Base-by-base conservation (phyloP, 495 filamentous ascomycete genomes). In the Aspergillus heteromorphus region DNA sequence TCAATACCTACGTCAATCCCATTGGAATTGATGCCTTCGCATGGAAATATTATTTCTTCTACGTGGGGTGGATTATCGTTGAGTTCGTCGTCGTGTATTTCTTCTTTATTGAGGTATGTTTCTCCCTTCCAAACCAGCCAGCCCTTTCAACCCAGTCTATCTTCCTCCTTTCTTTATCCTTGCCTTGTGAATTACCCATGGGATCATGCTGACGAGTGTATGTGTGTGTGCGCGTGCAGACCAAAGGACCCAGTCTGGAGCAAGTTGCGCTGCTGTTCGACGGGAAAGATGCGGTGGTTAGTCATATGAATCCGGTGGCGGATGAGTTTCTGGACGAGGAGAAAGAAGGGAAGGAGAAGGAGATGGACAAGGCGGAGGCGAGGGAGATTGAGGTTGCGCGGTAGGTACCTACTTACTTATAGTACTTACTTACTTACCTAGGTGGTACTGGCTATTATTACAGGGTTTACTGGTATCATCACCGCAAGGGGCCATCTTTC, bases 241-340 rank as follows among this genome's bases (percentile, higher is more conserved):
- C 82, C 49, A 77, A 74, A 60, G 79, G 81, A 30, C 79, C 79
- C 11, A 83, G 81, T 38, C 77, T 84, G 48, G 83, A 86, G 69
- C 81, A 84, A 66, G 76, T 84, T 19, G 77, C 73, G 54, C 75
- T 73, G 72, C 65, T 82, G 62, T 81, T 83, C 56, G 80, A 83
- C 41, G 79, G 80, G 48, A 73, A 81, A 16, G 70, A 79, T 18
- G 79, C 79, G 27, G 64, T 69, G 23, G 75, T 79, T 9, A 74
- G 16, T 45, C 49, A 45, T 57, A 57, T 29, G 30, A 43, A 49
- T 36, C 47, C 47, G 16, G 47, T 49, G 47, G 47, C 47, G 27
- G 47, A 49, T 27, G 47, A 55, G 49, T 38, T 38, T 38, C n/a
- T 38, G 34, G 34, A 38, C n/a, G 34, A 38, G 34, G n/a, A 14